Conservation (phyloP, 306 rosid genomes). For the Geum urbanum region DNA sequence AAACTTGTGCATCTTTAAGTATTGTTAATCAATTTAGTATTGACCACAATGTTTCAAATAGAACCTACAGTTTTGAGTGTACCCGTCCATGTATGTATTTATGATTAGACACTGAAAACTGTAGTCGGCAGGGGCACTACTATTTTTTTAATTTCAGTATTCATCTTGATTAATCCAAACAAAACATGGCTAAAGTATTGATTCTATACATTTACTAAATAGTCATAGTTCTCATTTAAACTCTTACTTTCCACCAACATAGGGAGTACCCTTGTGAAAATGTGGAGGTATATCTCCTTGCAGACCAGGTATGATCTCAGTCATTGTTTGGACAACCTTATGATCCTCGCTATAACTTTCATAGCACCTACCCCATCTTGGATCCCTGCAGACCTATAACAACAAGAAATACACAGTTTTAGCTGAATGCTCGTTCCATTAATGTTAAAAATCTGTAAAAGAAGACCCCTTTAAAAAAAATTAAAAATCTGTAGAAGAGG, state of each 20-base stretch:
- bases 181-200: background rate
- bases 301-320: slow-evolving; percentile 91
- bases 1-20: background rate
- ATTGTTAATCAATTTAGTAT: background rate
- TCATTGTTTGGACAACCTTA: slow-evolving; percentile 68
- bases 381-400: slow-evolving; percentile 90
- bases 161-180: background rate
- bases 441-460: background rate
- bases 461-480: too few relatives aligned
- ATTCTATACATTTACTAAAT: background rate
- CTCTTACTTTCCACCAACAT: slow-evolving; percentile 88
- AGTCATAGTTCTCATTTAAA: background rate
- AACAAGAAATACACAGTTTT: background rate
- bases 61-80: background rate
- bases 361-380: slow-evolving; percentile 99
- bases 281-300: slow-evolving; percentile 76
- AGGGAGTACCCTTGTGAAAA: slow-evolving; percentile 70
- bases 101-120: background rate
- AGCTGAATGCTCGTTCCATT: background rate
- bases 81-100: slow-evolving; percentile 8
- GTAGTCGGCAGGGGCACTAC: background rate
- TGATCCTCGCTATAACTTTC: slow-evolving; percentile 96
- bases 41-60: background rate
- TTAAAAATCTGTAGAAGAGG: background rate
- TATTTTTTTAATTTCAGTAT: background rate